A percentile compares a stretch with the other conserved stretches of the same genome.
phyloP scores from a whole-genome alignment of 371 early-diverging fungal species.

The Rhizopus arrhizus region DNA sequence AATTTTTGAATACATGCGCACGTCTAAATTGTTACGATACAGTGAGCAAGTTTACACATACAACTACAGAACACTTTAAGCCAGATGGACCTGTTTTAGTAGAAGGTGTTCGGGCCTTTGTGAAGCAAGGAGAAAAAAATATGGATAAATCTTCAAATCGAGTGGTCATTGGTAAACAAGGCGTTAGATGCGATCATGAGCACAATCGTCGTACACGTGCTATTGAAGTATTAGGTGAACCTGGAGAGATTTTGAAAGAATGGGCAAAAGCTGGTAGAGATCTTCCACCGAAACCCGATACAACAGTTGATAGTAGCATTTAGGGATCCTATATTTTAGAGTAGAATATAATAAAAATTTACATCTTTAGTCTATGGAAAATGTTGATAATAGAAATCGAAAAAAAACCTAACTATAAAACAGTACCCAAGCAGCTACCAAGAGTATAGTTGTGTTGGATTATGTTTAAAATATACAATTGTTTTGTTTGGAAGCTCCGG shows the following conservation, averaged over 20 bases:
- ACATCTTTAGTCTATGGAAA: neutral
- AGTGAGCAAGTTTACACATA: conserved; percentile 38
- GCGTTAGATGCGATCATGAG: conserved; percentile 45
- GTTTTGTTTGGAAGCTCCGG: too few relatives aligned
- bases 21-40: conserved; percentile 62
- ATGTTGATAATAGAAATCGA: too few relatives aligned
- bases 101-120: conserved; percentile 44
- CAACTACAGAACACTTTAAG: conserved; percentile 29
- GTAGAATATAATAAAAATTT: neutral
- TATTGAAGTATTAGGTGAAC: conserved; percentile 48
- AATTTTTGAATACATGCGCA: conserved; percentile 67
- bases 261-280: conserved; percentile 48
- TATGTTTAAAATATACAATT: too few relatives aligned
- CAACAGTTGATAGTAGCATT: neutral
- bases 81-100: conserved; percentile 40
- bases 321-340: neutral
- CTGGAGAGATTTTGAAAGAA: conserved; percentile 46
- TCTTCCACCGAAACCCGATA: conserved; percentile 30
- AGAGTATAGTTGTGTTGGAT: too few relatives aligned
- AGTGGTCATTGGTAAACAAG: conserved; percentile 44
- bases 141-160: conserved; percentile 27
- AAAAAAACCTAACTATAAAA: too few relatives aligned
- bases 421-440: too few relatives aligned
- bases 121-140: conserved; percentile 39
- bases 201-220: conserved; percentile 43